A percentile compares a stretch with the other conserved stretches of the same genome.
Evolutionary conservation across 805 yeast genomes (phyloP).

Genomic region (Vanderwaltozyma yarrowii): DNA sequence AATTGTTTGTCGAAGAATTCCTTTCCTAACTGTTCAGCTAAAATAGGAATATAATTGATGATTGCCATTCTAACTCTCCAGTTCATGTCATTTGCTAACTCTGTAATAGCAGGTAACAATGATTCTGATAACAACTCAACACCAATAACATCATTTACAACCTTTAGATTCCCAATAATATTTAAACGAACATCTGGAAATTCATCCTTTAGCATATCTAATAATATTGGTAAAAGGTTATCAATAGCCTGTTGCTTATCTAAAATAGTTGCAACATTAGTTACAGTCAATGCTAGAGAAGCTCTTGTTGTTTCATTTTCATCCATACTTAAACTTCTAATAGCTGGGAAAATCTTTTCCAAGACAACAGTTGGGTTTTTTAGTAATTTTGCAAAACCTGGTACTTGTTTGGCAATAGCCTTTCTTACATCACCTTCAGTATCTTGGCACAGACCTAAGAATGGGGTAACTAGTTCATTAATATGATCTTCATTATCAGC

Average conservation of each 20-base stretch:
- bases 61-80: constrained; percentile 98
- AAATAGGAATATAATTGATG: constrained; percentile 88
- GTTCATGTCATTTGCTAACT: constrained; percentile 88
- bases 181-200: constrained; percentile 93
- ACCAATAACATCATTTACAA: constrained; percentile 91
- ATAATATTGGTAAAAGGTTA: constrained; percentile 73
- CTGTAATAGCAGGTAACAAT: constrained; percentile 89
- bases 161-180: constrained; percentile 83
- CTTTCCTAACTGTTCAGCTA: constrained; percentile 91
- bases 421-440: constrained; percentile 95
- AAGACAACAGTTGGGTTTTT: constrained; percentile 37
- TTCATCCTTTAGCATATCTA: constrained; percentile 92
- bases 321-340: constrained; percentile 76
- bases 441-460: constrained; percentile 74
- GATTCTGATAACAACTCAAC: constrained; percentile 79
- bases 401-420: constrained; percentile 87
- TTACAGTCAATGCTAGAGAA: constrained; percentile 80
- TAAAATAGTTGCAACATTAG: constrained; percentile 76
- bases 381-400: constrained; percentile 55
- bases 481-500: constrained; percentile 45
- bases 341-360: constrained; percentile 69
- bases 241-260: constrained; percentile 79
- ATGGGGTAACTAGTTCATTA: constrained; percentile 43
- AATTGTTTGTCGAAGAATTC: constrained; percentile 87
- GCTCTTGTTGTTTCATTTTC: constrained; percentile 90